A percentile compares a stretch with the other conserved stretches of the same genome.
Conservation (phyloP, 2,329 filamentous ascomycete genomes). For the Neofusicoccum sp. region DNA sequence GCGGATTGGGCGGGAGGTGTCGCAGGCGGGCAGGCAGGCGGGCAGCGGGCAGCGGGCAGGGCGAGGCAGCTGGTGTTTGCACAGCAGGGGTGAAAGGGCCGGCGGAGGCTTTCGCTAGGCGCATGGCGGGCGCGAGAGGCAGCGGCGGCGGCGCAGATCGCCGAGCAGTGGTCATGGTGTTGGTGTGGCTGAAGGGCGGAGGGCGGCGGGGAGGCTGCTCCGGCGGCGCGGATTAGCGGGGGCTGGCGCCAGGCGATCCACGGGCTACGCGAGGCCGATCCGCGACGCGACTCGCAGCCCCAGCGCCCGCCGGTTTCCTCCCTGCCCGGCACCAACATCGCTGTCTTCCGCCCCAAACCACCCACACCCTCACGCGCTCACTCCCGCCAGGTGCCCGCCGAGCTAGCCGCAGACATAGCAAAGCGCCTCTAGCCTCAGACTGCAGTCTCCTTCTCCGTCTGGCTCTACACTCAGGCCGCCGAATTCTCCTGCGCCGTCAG, state of each 20-base stretch:
- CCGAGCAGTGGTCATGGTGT: background rate
- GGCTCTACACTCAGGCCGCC: no score
- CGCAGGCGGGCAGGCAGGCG: background rate
- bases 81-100: background rate
- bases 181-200: no score
- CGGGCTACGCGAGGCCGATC: background rate
- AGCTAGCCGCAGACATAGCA: no score
- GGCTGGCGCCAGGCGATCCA: background rate
- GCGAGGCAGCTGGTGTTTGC: background rate
- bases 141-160: no score
- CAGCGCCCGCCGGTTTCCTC: background rate
- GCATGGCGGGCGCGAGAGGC: no score
- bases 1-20: background rate
- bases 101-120: no score
- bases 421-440: no score
- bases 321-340: background rate
- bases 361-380: no score
- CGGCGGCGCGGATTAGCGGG: background rate
- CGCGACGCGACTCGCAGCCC: background rate
- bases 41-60: background rate
- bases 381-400: no score
- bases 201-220: background rate
- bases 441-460: no score
- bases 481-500: no score
- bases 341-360: background rate